phyloP scores from a whole-genome alignment of 116 monocot genomes.

The Trichopus zeylanicus region DNA sequence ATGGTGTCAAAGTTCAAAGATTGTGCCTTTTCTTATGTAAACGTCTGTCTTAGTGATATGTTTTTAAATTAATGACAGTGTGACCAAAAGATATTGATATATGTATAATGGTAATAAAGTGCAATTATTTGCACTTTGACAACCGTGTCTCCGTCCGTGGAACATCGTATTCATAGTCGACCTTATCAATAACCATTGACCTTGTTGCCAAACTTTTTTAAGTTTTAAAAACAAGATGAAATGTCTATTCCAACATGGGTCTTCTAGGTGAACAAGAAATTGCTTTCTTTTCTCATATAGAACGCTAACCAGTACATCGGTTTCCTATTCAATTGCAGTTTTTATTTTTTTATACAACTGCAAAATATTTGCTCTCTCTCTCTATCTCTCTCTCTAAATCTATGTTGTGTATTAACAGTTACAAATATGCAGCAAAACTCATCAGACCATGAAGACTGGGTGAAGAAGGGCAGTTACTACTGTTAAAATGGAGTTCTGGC shows the following conservation, averaged over 20 bases:
- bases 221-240: background rate
- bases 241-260: no score
- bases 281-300: no score
- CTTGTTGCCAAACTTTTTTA: background rate
- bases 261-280: no score
- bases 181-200: background rate
- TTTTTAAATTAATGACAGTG: background rate
- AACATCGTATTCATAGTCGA: background rate
- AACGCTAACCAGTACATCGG: no score
- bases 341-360: no score
- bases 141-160: background rate
- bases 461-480: background rate
- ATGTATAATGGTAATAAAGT: no score
- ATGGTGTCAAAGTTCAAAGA: background rate
- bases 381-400: no score
- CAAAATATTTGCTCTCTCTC: no score
- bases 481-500: background rate
- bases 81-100: background rate
- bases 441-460: background rate
- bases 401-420: no score
- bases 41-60: background rate
- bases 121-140: background rate
- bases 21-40: no score
- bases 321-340: no score
- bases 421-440: no score